Evolutionary conservation across 108 stramenopile genomes (phyloP).

Genomic region (Schizochytrium sp.): DNA sequence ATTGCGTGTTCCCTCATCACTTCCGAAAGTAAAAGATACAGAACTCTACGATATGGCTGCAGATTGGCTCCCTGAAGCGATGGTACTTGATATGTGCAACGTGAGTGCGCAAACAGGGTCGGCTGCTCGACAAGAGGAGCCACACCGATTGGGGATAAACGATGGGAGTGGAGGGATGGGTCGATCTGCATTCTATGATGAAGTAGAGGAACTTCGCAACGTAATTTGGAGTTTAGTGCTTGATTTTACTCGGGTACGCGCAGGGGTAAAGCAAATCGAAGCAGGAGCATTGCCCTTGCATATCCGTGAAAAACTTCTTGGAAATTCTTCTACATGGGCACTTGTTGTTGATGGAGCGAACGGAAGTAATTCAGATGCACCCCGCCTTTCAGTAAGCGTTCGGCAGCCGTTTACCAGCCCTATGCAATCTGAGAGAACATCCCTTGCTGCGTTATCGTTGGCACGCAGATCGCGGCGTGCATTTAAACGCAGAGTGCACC

Average conservation of each 20-base stretch:
- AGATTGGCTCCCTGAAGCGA: conserved; percentile 13
- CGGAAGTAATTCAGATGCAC: neutral
- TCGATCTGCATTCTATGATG: neutral
- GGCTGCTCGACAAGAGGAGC: neutral
- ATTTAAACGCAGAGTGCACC: conserved; percentile 36
- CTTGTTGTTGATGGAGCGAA: neutral
- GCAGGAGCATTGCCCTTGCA: neutral
- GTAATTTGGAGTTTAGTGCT: conserved; percentile 23
- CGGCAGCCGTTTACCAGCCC: neutral
- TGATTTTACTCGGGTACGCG: conserved; percentile 16
- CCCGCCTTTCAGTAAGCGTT: neutral
- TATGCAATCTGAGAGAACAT: neutral
- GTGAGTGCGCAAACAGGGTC: neutral
- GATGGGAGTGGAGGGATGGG: neutral
- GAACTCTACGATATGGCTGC: neutral
- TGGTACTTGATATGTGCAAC: conserved; percentile 13
- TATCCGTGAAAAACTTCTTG: too few species aligned
- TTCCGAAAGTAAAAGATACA: neutral
- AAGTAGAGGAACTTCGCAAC: neutral
- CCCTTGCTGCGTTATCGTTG: neutral
- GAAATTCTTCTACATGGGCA: neutral
- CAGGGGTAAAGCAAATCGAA: neutral
- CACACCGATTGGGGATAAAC: neutral
- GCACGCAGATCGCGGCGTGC: conserved; percentile 19
- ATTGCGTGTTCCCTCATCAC: neutral